These are phyloP conservation scores for Pueraria montana DNA, from an alignment of 306 rosid genomes.

Conservation along the genomic window DNA sequence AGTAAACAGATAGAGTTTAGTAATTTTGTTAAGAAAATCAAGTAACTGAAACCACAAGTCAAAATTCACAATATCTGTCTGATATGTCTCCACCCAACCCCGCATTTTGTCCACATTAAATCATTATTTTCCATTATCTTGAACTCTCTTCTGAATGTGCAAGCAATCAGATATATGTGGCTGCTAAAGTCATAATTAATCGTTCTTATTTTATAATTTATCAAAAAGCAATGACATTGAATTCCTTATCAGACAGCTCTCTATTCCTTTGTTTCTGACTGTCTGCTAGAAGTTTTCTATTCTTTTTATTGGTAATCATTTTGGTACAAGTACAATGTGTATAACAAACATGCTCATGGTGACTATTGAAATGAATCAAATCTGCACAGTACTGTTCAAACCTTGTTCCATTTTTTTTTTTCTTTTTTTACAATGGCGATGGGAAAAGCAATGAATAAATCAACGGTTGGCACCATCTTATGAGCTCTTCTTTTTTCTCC, in stretches of 20 bases:
- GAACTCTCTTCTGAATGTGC: background rate
- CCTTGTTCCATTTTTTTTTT: background rate
- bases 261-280: background rate
- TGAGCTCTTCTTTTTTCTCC: background rate
- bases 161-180: background rate
- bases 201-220: background rate
- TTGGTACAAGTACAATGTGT: background rate
- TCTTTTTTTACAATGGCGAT: background rate
- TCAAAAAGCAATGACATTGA: background rate
- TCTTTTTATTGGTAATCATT: background rate
- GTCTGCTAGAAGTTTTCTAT: too few relatives aligned
- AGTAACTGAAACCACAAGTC: slow-evolving; percentile 6
- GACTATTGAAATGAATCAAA: slow-evolving; percentile 5
- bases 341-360: background rate
- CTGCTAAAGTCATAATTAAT: too few relatives aligned
- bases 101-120: too few relatives aligned
- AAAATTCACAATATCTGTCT: background rate
- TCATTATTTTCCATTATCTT: background rate
- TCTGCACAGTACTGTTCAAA: background rate
- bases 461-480: background rate
- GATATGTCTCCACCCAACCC: background rate
- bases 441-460: background rate
- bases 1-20: slow-evolving; percentile 21
- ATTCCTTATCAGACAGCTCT: background rate
- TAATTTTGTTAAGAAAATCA: background rate